Evolutionary conservation across 192 early-diverging fungal species (phyloP), one percentile per base, ranked within the genome.

Genomic region (Chytriomyces confervae): DNA sequence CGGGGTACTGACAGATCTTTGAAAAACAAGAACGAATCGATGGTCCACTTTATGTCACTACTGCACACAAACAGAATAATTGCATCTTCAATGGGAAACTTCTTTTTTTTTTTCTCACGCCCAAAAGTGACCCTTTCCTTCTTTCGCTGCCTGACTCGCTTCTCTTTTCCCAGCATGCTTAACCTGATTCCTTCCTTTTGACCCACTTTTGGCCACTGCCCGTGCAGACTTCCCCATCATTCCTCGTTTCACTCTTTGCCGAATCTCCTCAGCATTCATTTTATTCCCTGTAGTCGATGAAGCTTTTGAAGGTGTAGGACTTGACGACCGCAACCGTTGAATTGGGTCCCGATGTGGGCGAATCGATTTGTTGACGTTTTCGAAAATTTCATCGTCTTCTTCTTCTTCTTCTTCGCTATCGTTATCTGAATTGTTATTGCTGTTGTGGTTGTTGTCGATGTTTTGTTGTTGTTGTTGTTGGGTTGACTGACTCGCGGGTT

Each of bases 181-280:
- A 2, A 74, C 72, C 9, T 9, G 11, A 74, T 74, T 74, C 45
- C 72, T n/a, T 23, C 72, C 63, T 18, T 49, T n/a, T 5, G 29
- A 53, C 5, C 75, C 77, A 8, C 50, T 51, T 51, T 60, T 46
- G 3, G 73, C 72, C 6, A 46, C 53, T 11, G 69, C 46, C 18
- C 62, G 69, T 36, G 77, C 45, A 36, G 70, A 45, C 29, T 73
- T 80, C 61, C 78, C 66, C 79, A 53, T 81, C 46, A 71, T 81
- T 50, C 79, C 51, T 61, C 72, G 44, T 49, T 82, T 62, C 10
- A 78, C 83, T 3, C 73, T 24, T 50, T 81, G 77, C 66, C 79
- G 76, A 53, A 85, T 73, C 69, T 85, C 84, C 9, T 53, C 65
- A 8, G 62, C 66, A 47, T 80, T 78, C 16, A 83, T 9, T 57